phyloP scores from a whole-genome alignment of 2,329 filamentous ascomycete genomes.

The Colletotrichum sp. region DNA sequence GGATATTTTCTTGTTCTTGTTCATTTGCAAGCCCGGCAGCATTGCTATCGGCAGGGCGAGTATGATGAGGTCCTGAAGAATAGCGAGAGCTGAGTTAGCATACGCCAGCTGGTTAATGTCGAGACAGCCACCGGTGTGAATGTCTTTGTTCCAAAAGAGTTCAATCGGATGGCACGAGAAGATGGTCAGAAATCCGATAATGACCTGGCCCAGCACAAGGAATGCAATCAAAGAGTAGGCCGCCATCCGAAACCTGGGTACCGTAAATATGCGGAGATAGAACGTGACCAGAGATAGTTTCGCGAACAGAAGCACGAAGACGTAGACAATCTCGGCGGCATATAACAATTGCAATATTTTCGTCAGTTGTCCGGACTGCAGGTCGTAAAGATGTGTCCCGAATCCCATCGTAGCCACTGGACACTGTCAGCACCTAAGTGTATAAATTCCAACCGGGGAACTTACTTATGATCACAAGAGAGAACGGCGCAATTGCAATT shows the following conservation, averaged over 20 bases:
- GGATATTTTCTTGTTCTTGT: slow-evolving; percentile 48
- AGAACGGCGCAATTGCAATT: slow-evolving; percentile 2
- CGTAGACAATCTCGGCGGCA: slow-evolving; percentile 32
- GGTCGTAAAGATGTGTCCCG: slow-evolving; percentile 20
- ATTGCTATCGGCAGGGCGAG: slow-evolving; percentile 59
- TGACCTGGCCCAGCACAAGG: slow-evolving; percentile 27
- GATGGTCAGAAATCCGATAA: slow-evolving; percentile 34
- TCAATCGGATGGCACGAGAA: slow-evolving; percentile 33
- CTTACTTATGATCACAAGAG: slow-evolving; percentile 9
- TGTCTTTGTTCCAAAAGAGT: slow-evolving; percentile 32
- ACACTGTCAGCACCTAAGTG: not conserved
- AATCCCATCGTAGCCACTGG: slow-evolving; percentile 12
- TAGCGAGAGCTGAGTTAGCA: slow-evolving; percentile 54
- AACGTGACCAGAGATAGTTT: slow-evolving; percentile 36
- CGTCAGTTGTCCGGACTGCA: not conserved
- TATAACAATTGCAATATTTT: slow-evolving; percentile 22
- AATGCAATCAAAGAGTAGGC: slow-evolving; percentile 29
- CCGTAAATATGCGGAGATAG: slow-evolving; percentile 34
- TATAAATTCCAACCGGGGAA: fast-evolving
- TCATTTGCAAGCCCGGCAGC: slow-evolving; percentile 61
- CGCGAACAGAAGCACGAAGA: slow-evolving; percentile 29
- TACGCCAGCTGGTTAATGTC: slow-evolving; percentile 55
- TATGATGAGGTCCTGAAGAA: slow-evolving; percentile 56
- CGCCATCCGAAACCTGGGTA: slow-evolving; percentile 27
- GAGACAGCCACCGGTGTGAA: slow-evolving; percentile 30